Evolutionary conservation across 805 yeast species (phyloP), one percentile per base, ranked within the genome.

Genomic region (Metschnikowia rubicola): DNA sequence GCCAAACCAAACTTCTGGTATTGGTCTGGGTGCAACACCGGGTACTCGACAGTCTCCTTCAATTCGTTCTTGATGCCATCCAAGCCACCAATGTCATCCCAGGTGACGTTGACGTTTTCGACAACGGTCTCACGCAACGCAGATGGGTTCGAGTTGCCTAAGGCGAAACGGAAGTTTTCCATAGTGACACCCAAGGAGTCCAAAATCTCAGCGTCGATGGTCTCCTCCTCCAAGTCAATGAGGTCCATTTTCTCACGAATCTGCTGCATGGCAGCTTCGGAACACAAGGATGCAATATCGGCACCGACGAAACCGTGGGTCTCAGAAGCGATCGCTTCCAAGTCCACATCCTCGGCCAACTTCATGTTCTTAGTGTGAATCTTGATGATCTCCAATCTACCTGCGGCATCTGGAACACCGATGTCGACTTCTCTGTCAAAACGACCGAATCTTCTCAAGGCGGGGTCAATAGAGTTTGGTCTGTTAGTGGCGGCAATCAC

Each of bases 191-290:
- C 98, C 59, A 94, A 78, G 26, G 96, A 87, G 68, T 94, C 96
- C 63, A 94, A 81, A 28, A 94, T 84, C 75, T 94, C 99, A 34
- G 99, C 97, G 67, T 91, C 98, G 60, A 95, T 94, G 59, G 92
- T 94, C 53, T 91, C 97, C 70, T 90, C 96, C 53, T 91, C 97
- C 58, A 91, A 77, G 64, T 92, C 98, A 59, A 95, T 94, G 56
- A 94, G 77, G 64, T 94, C 99, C 97, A 94, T 91, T 82, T 94
- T 94, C 74, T 94, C 99, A 74, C 99, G 88, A 64, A 94, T 94
- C 77, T 95, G 99, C 79, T 94, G 99, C 99, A 94, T 94, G 50
- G 99, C 99, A 55, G 99, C 99, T 75, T 95, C 99, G n/a, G 97
- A 90, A 79, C 99, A 94, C 64, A 94, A 78, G 8, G 98, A 91